Percentiles rank a stretch among this genome's conserved stretches.
Evolutionary conservation across 148 eudicot genomes (phyloP).

Genomic region (Persicaria maculosa): DNA sequence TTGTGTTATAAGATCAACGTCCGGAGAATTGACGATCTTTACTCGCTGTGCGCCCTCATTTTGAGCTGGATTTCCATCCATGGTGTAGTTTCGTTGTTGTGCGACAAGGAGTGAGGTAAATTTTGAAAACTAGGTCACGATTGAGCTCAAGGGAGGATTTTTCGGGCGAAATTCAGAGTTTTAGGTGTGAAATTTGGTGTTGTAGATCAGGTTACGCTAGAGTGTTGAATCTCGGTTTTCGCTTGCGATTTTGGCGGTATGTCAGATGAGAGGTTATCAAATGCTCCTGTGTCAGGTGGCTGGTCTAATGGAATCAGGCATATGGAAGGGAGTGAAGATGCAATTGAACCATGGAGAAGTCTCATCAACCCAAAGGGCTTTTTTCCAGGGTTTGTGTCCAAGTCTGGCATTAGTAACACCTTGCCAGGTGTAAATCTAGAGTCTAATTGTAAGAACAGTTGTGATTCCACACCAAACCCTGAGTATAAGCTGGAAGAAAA

Average conservation of each 20-base stretch:
- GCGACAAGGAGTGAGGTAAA: background rate
- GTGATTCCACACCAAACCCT: slow-evolving; percentile 1
- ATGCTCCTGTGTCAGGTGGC: background rate
- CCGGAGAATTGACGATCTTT: background rate
- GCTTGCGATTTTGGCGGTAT: background rate
- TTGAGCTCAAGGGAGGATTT: background rate
- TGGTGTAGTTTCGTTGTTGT: background rate
- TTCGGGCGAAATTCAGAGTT: background rate
- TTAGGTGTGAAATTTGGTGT: background rate
- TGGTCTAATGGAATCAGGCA: slow-evolving; percentile 4
- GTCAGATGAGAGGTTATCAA: slow-evolving; percentile 8
- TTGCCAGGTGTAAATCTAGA: background rate
- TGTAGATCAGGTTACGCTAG: background rate
- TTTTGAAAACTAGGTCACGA: background rate
- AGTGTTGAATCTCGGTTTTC: background rate
- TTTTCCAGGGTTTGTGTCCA: slow-evolving; percentile 14
- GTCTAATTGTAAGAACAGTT: background rate
- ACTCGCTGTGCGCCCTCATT: background rate
- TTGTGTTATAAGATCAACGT: background rate
- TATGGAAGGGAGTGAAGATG: slow-evolving; percentile 18
- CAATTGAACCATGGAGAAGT: slow-evolving; percentile 21
- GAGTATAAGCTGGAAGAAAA: background rate
- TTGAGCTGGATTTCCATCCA: background rate
- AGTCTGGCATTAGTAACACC: background rate
- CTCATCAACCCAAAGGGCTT: slow-evolving; percentile 12